phyloP scores from a whole-genome alignment of 1,139 yeast species.

The Diutina neorugosa region DNA sequence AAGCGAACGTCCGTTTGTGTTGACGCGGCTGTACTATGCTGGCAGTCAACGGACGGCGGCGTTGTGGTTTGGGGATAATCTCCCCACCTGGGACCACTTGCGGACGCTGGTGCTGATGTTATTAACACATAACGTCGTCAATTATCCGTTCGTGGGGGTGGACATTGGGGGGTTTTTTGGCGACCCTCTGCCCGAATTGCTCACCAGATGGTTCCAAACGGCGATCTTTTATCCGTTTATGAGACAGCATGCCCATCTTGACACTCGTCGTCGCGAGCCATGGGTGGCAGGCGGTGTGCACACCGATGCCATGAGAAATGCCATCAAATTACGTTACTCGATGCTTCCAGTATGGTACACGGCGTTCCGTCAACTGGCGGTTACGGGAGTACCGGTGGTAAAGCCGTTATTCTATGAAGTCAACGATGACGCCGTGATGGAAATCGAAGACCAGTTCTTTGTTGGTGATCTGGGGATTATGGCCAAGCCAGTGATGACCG shows the following conservation, averaged over 20 bases:
- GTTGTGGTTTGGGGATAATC: constrained; percentile 97
- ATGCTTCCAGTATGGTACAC: constrained; percentile 75
- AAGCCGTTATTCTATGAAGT: constrained; percentile 53
- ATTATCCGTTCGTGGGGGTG: constrained; percentile 91
- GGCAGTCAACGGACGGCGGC: constrained; percentile 91
- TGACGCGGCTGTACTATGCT: constrained; percentile 77
- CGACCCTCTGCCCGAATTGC: constrained; percentile 67
- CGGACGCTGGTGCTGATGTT: constrained; percentile 78
- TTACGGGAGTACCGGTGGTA: constrained; percentile 57
- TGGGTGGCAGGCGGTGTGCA: constrained; percentile 74
- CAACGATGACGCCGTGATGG: constrained; percentile 16
- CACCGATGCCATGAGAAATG: constrained; percentile 54
- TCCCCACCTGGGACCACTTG: constrained; percentile 84
- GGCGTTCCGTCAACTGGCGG: constrained; percentile 55
- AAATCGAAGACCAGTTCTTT: constrained; percentile 75
- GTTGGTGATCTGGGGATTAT: constrained; percentile 63
- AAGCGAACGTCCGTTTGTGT: constrained; percentile 67
- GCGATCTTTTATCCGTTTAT: constrained; percentile 96
- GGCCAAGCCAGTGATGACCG: constrained; percentile 71
- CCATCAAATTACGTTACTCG: constrained; percentile 61
- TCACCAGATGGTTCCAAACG: constrained; percentile 90
- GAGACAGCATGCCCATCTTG: constrained; percentile 94
- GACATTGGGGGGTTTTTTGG: constrained; percentile 97
- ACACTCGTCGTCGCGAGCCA: constrained; percentile 86
- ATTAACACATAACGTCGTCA: constrained; percentile 67